Percentiles rank a stretch among this genome's conserved stretches.
These are phyloP conservation scores for Fusarium sp. DNA, from an alignment of 2,329 filamentous ascomycete species.

Conservation along the genomic window DNA sequence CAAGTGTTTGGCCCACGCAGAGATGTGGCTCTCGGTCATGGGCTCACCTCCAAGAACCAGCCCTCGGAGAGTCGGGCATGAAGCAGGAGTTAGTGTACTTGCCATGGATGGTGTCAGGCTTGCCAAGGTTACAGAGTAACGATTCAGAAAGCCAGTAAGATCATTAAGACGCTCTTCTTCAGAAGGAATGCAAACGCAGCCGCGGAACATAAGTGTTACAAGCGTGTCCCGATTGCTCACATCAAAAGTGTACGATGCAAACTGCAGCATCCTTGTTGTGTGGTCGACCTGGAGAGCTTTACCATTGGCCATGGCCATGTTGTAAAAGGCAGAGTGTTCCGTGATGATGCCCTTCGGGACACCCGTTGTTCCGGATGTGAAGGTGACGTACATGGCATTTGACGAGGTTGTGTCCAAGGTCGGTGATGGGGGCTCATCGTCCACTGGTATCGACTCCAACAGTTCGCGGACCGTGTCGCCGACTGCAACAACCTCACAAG, in stretches of 20 bases:
- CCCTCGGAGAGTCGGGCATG: neutral
- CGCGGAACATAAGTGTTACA: neutral
- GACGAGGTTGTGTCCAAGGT: neutral
- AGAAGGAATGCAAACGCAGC: neutral
- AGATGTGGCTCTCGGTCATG: neutral
- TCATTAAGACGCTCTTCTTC: neutral
- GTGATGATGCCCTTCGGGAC: neutral
- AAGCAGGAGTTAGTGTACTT: neutral
- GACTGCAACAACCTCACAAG: neutral
- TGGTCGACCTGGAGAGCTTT: neutral
- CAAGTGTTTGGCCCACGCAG: neutral
- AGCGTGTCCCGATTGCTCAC: constrained; percentile 1
- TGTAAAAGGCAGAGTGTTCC: neutral
- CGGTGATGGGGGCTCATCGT: neutral
- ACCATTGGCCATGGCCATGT: neutral
- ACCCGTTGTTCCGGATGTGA: constrained; percentile 2
- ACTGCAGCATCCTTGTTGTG: neutral
- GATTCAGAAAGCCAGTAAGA: neutral
- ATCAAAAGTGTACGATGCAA: constrained; percentile 5
- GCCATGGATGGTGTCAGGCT: constrained; percentile 5
- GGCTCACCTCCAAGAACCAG: constrained; percentile 1
- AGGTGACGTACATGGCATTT: neutral
- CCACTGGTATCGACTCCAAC: neutral
- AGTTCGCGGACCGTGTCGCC: neutral
- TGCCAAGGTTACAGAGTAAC: neutral